Base-by-base conservation (phyloP, 768 basidiomycete genomes). In the Tricholoma bakamatsutake region DNA sequence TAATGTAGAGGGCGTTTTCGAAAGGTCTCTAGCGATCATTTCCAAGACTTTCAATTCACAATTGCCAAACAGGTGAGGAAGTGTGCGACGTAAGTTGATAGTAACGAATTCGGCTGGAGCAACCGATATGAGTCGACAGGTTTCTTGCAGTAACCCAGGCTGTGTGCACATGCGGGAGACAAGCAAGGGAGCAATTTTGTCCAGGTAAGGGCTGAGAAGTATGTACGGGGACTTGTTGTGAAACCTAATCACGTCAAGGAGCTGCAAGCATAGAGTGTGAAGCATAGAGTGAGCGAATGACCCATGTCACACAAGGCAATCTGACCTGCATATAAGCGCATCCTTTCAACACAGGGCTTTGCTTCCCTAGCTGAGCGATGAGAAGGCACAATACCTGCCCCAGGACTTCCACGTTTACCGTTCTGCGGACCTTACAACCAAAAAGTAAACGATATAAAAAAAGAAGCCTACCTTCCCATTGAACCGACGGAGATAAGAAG, bases 331-430 rank as follows among this genome's bases (percentile, higher is more conserved):
- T 78, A 59, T 79, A 80, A 0, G 88, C 88, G 13, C 77, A 74
- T 21, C 86, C 87, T 67, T 81, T 87, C 30, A 94, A 61, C 5
- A 88, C 77, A 2, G 83, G 81, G 59, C 90, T 93, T 33, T 73
- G 67, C 56, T 83, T 77, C 1, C 83, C 88, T 6, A 93, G 71
- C 52, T 87, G 86, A 2, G 80, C 76, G 17, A 91, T 77, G 3
- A 93, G 68, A 50, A 84, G 77, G 53, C 76, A 81, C 2, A 91
- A 64, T 10, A 79, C 79, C 54, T 81, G 80, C 17, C 82, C 79
- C 18, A 91, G 69, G 28, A 85, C 66, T 46, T 83, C 79, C 4
- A 66, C 57, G 52, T 82, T 76, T 17, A 76, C 67, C 9, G 76
- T 71, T 52, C 85, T 87, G 53, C 21, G 17, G 34, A 47, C 11